A percentile compares a stretch with the other conserved stretches of the same genome.
phyloP scores from a whole-genome alignment of 306 rosid species.

The Datisca glomerata region DNA sequence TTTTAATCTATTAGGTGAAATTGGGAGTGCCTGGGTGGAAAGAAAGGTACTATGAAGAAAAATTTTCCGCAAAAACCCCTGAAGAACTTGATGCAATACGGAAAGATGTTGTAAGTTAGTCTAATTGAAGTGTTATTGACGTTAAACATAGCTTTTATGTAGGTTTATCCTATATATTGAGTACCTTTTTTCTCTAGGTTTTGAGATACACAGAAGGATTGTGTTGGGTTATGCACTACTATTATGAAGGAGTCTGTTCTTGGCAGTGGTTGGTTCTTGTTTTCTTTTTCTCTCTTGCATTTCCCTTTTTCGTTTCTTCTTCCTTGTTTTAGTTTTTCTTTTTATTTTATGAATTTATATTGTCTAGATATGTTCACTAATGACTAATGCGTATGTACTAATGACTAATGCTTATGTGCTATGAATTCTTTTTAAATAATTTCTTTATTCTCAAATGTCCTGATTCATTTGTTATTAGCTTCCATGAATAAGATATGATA shows the following conservation, averaged over 20 bases:
- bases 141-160: conserved; percentile 10
- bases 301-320: not conserved
- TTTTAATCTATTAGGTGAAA: no score
- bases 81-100: conserved; percentile 76
- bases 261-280: conserved; percentile 82
- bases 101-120: conserved; percentile 78
- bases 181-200: no score
- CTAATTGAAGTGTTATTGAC: conserved; percentile 5
- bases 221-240: conserved; percentile 94
- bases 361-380: no score
- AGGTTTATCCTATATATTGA: no score
- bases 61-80: conserved; percentile 59
- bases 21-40: conserved; percentile 93
- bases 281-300: not conserved
- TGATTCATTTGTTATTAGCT: no score
- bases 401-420: no score
- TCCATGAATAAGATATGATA: no score
- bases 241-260: conserved; percentile 96
- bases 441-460: no score
- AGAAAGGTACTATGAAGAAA: conserved; percentile 90
- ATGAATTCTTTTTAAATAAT: no score
- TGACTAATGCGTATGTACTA: no score
- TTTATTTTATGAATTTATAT: no score
- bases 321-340: no score
- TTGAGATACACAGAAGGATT: conserved; percentile 90